Conservation (phyloP, 768 basidiomycete species). For the Tricholoma matsutake region DNA sequence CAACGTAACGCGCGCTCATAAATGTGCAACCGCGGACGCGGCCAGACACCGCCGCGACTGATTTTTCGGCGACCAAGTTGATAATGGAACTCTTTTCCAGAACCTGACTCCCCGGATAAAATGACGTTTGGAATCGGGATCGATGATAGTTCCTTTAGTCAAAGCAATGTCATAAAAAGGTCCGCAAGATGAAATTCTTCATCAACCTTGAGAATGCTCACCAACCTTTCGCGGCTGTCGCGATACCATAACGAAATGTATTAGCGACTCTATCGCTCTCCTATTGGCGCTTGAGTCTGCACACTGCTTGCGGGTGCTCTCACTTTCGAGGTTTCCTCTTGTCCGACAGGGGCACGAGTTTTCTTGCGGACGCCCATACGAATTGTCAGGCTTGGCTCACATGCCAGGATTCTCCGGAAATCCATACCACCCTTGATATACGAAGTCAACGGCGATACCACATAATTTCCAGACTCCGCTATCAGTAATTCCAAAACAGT, state of each 20-base stretch:
- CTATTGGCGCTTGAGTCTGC: background rate
- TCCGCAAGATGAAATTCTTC: background rate
- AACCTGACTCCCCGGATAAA: slow-evolving; percentile 40
- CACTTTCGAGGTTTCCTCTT: background rate
- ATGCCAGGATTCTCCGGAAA: no score
- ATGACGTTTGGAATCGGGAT: slow-evolving; percentile 26
- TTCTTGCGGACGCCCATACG: background rate
- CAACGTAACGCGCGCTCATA: slow-evolving; percentile 20
- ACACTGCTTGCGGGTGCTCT: background rate
- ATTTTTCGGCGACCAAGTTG: slow-evolving; percentile 33
- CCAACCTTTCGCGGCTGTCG: background rate
- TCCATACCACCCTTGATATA: no score
- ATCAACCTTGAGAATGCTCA: no score
- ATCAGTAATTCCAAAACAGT: no score
- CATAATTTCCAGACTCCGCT: no score
- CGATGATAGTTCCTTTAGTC: background rate
- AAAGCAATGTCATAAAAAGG: background rate
- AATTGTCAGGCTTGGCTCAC: no score
- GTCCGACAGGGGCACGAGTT: background rate
- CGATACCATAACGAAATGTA: background rate
- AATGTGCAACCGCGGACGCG: slow-evolving; percentile 35
- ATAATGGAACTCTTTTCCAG: slow-evolving; percentile 40
- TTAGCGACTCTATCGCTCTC: no score
- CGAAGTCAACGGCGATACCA: no score
- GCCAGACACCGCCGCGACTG: slow-evolving; percentile 29